A percentile compares a stretch with the other conserved stretches of the same genome.
These are phyloP conservation scores for Taphrina deformans DNA, from an alignment of 1,139 yeast species.

Conservation along the genomic window DNA sequence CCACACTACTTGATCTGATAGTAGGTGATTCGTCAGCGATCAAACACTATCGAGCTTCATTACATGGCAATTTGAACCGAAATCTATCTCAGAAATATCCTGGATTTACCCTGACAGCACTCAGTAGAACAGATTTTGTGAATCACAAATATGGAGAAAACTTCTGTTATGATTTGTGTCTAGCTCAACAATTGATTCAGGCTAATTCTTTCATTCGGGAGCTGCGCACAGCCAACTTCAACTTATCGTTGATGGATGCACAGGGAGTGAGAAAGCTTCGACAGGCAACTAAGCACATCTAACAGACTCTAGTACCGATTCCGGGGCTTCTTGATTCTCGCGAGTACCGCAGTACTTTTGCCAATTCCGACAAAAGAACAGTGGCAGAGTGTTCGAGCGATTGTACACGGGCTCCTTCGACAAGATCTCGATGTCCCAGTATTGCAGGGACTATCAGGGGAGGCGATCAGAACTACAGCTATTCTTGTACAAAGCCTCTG, in stretches of 20 bases:
- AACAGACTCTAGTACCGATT: neutral
- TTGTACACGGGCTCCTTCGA: neutral
- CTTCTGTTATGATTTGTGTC: constrained; percentile 59
- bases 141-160: constrained; percentile 56
- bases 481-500: neutral
- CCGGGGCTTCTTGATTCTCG: neutral
- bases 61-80: constrained; percentile 52
- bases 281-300: neutral
- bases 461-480: neutral
- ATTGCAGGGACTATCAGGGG: neutral
- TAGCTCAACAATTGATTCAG: constrained; percentile 62
- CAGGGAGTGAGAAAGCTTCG: constrained; percentile 47
- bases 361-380: neutral
- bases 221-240: constrained; percentile 61
- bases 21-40: constrained; percentile 42
- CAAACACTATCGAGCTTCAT: constrained; percentile 50
- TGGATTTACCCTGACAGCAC: constrained; percentile 53
- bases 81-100: constrained; percentile 57
- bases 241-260: constrained; percentile 63
- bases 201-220: constrained; percentile 54
- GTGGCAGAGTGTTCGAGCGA: neutral
- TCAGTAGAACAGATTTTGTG: constrained; percentile 53
- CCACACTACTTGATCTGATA: constrained; percentile 48
- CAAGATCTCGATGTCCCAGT: neutral
- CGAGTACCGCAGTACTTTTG: neutral